phyloP scores from a whole-genome alignment of 2,329 filamentous ascomycete species.

The Penicillium sclerotigenum region DNA sequence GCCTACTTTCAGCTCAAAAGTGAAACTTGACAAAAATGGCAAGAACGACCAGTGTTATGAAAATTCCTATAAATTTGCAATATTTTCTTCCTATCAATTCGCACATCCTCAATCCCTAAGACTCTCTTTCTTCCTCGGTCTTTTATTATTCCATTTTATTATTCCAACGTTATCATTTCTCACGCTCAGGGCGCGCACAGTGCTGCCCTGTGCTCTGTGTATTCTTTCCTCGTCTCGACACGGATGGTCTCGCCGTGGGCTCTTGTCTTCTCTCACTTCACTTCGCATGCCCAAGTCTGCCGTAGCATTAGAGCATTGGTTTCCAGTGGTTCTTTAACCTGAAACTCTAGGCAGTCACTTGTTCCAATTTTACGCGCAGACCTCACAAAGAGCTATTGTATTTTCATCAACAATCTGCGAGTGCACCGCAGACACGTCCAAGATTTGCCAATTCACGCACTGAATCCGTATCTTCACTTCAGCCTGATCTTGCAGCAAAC shows the following conservation, averaged over 20 bases:
- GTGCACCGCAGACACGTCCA: not conserved
- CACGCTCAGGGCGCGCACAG: not conserved
- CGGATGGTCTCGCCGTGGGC: not conserved
- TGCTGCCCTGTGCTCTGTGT: not conserved
- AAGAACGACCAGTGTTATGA: not conserved
- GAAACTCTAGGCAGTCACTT: not conserved
- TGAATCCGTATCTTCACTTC: not conserved
- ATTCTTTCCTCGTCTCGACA: not conserved
- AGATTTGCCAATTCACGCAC: not conserved
- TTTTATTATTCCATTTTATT: constrained; percentile 5
- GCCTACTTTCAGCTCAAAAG: not conserved
- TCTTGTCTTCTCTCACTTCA: constrained; percentile 5
- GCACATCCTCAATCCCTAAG: constrained; percentile 5
- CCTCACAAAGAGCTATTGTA: no score
- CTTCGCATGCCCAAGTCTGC: not conserved
- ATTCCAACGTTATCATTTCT: not conserved
- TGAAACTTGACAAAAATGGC: constrained; percentile 1
- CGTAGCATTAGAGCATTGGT: not conserved
- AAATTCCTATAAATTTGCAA: not conserved
- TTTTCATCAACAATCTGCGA: not conserved
- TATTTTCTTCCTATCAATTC: not conserved
- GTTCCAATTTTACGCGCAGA: not conserved
- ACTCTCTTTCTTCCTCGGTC: not conserved
- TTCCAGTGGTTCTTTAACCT: not conserved
- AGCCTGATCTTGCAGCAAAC: not conserved